Evolutionary conservation across 257 asterid species (phyloP).

Genomic region (Rhazya stricta): DNA sequence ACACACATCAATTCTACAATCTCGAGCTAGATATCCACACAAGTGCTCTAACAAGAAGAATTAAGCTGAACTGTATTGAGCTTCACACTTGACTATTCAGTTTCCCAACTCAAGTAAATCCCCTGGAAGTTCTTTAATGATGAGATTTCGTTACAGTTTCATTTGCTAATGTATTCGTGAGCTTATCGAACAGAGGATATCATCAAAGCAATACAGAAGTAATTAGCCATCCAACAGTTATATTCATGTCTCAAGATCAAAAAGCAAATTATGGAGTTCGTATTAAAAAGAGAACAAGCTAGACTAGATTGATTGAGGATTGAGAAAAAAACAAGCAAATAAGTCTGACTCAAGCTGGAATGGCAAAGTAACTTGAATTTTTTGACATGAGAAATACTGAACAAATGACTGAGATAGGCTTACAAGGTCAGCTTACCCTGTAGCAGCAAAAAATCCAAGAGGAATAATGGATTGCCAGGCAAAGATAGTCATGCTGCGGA

Average conservation of each 20-base stretch:
- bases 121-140: not conserved
- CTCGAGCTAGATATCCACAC: not conserved
- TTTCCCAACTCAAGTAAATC: too few species aligned
- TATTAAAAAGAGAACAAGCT: not conserved
- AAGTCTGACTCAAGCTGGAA: not conserved
- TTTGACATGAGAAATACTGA: not conserved
- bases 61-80: not conserved
- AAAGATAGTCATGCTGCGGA: constrained; percentile 43
- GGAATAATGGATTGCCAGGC: constrained; percentile 69
- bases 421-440: constrained; percentile 36
- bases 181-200: not conserved
- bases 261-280: not conserved
- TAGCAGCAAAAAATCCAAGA: constrained; percentile 60
- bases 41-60: too few species aligned
- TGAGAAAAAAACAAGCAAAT: not conserved
- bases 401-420: not conserved
- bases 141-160: not conserved
- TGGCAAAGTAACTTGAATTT: not conserved
- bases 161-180: not conserved
- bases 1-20: not conserved
- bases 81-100: too few species aligned
- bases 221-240: not conserved
- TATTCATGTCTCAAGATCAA: not conserved
- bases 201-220: too few species aligned
- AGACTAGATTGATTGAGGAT: not conserved